Evolutionary conservation across 2,329 filamentous ascomycete species (phyloP), one percentile per base, ranked within the genome.

Genomic region (Fusarium sp.): DNA sequence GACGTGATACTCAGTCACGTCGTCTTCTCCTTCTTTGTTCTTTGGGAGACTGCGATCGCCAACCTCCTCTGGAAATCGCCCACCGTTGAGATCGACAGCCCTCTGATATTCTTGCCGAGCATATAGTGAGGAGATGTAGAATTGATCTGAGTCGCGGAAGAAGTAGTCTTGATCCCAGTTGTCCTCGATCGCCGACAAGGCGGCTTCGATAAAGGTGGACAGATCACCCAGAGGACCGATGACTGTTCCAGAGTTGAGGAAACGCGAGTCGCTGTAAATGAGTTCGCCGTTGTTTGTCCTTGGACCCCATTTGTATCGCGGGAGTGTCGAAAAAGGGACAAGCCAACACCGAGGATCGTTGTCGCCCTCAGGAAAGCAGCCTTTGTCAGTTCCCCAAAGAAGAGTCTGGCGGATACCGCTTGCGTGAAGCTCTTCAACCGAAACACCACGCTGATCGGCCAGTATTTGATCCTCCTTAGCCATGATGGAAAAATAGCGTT

Each of bases 21-120:
- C 73, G 20, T 67, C 56, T 4, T 50, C 37, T 7, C 38, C 40
- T 20, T 38, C 35, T 20, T 68, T 71, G 6, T 65, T 59, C 11
- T 65, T 75, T 0, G 79, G 76, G 2, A 70, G 24, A 6, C 67
- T 71, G 9, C 63, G 42, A 8, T 52, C 62, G 1, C 61, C 74
- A 35, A 72, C 74, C 11, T 72, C 64, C 0, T 47, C 58, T 1
- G 73, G 73, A 35, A 69, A 73, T 1, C 54, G 27, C 1, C 68
- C 75, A 9, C 40, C 60, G 5, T 67, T 74, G 10, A 75, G 29
- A n/a, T 73, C 63, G 6, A 71, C 22, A 24, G 65, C 60, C 14
- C 76, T 64, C 11, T 77, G 71, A n/a, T 74, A 73, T 37, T 78
- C 76, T 22, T 79, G 77, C 1, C 72, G 75, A 4, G 69, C 77